phyloP scores from a whole-genome alignment of 148 eudicot species.

The Chenopodium album region DNA sequence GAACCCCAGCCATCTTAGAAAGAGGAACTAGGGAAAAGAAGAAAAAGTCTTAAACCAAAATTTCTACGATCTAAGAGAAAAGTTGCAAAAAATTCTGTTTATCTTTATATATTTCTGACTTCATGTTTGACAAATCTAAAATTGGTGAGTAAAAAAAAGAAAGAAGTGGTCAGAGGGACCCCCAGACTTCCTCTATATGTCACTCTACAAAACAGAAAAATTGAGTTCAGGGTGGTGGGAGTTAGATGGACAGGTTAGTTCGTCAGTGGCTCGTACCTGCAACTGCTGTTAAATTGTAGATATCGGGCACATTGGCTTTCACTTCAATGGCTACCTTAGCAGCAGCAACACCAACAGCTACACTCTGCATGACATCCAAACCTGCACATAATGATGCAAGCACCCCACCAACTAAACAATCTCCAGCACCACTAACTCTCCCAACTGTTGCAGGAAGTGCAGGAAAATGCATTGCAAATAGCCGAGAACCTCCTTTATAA shows the following conservation, averaged over 20 bases:
- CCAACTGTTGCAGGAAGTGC: conserved; percentile 71
- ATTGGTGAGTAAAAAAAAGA: neutral
- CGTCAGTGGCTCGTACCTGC: conserved; percentile 48
- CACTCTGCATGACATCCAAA: conserved; percentile 73
- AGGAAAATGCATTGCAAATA: conserved; percentile 68
- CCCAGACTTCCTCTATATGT: neutral
- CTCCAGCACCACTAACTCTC: conserved; percentile 94
- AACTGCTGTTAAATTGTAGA: conserved; percentile 44
- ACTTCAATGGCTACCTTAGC: conserved; percentile 81
- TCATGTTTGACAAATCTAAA: neutral
- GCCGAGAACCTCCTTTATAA: conserved; percentile 34
- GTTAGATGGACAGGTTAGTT: neutral
- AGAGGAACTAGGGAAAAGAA: neutral
- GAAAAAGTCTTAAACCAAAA: neutral
- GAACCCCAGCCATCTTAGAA: neutral
- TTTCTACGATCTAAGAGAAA: no score
- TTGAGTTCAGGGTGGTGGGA: neutral
- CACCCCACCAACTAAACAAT: conserved; percentile 90
- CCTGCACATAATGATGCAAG: conserved; percentile 80
- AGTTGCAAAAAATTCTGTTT: no score
- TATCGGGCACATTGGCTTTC: conserved; percentile 64
- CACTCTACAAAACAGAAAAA: neutral
- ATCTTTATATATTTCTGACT: neutral
- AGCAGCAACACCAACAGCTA: conserved; percentile 88
- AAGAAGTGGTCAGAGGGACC: neutral